These are phyloP conservation scores for Lactarius akahatsu DNA, from an alignment of 768 basidiomycete species.

Conservation along the genomic window DNA sequence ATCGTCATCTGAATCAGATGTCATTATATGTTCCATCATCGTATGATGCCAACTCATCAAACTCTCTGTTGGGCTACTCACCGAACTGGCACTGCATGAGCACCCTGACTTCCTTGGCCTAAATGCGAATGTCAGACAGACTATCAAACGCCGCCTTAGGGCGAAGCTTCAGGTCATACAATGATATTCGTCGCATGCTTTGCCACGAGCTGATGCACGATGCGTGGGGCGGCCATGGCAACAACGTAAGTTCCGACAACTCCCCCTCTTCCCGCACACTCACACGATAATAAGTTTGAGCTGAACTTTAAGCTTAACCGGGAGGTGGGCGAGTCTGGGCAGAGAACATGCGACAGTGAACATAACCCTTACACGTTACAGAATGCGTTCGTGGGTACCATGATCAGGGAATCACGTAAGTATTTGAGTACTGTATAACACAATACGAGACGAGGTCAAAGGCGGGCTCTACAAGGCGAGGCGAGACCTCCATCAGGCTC, in stretches of 20 bases:
- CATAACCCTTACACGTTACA: constrained; percentile 46
- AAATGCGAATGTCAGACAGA: constrained; percentile 59
- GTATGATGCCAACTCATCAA: constrained; percentile 71
- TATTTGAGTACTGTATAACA: too few relatives aligned
- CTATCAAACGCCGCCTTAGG: constrained; percentile 66
- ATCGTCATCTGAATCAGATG: constrained; percentile 40
- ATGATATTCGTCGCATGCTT: constrained; percentile 60
- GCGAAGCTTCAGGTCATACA: constrained; percentile 71
- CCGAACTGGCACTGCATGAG: constrained; percentile 78
- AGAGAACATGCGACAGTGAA: constrained; percentile 48
- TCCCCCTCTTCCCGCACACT: background rate
- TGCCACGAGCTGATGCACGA: constrained; percentile 54
- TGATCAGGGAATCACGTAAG: too few relatives aligned
- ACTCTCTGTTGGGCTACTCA: constrained; percentile 66
- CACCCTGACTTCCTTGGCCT: constrained; percentile 66
- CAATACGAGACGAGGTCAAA: too few relatives aligned
- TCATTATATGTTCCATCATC: constrained; percentile 25
- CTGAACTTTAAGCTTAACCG: too few relatives aligned
- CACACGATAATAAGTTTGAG: too few relatives aligned
- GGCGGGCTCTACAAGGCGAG: background rate
- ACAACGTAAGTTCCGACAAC: constrained; percentile 51
- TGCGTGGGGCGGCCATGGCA: constrained; percentile 68
- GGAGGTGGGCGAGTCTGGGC: too few relatives aligned
- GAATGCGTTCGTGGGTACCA: too few relatives aligned
- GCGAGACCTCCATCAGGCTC: background rate